Percentiles rank a stretch among this genome's conserved stretches.
These are phyloP conservation scores for Parastagonospora avenae DNA, from an alignment of 2,329 filamentous ascomycete genomes.

Conservation along the genomic window DNA sequence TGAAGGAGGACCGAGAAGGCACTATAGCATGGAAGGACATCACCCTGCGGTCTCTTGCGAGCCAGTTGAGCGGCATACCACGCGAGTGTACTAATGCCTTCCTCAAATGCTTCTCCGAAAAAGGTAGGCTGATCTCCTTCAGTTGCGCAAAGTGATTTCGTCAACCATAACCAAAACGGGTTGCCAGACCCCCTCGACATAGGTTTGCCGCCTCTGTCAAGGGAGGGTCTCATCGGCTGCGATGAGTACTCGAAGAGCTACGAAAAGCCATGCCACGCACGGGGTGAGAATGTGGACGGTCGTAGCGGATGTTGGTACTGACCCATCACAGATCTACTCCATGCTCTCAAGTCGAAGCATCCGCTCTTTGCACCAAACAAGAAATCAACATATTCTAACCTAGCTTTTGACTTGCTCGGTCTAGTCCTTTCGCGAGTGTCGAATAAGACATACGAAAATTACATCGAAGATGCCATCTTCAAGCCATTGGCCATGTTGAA, in stretches of 20 bases:
- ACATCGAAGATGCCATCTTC: slow-evolving; percentile 50
- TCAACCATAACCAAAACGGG: slow-evolving; percentile 20
- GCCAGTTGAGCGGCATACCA: slow-evolving; percentile 51
- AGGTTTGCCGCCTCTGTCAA: slow-evolving; percentile 44
- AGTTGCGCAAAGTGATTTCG: slow-evolving; percentile 38
- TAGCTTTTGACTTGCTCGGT: slow-evolving; percentile 50
- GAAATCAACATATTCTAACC: slow-evolving; percentile 50
- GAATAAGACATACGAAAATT: slow-evolving; percentile 42
- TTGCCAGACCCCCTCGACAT: slow-evolving; percentile 12
- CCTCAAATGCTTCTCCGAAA: slow-evolving; percentile 13
- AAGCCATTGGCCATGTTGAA: slow-evolving; percentile 41
- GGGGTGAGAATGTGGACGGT: slow-evolving; percentile 17
- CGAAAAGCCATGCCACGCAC: slow-evolving; percentile 31
- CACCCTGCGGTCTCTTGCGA: slow-evolving; percentile 50
- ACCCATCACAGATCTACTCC: slow-evolving; percentile 37
- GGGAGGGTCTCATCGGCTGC: slow-evolving; percentile 40
- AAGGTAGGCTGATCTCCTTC: slow-evolving; percentile 32
- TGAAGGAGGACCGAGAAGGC: slow-evolving; percentile 34
- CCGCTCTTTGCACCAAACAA: slow-evolving; percentile 52
- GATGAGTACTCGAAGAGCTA: slow-evolving; percentile 42
- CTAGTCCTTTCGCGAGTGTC: slow-evolving; percentile 48
- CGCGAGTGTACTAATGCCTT: slow-evolving; percentile 40
- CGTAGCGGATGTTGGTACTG: neutral
- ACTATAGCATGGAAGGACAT: slow-evolving; percentile 50
- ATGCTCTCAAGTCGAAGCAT: slow-evolving; percentile 31